Conservation (phyloP, 1,284 basidiomycete genomes). For the Sanguinoderma infundibulare region DNA sequence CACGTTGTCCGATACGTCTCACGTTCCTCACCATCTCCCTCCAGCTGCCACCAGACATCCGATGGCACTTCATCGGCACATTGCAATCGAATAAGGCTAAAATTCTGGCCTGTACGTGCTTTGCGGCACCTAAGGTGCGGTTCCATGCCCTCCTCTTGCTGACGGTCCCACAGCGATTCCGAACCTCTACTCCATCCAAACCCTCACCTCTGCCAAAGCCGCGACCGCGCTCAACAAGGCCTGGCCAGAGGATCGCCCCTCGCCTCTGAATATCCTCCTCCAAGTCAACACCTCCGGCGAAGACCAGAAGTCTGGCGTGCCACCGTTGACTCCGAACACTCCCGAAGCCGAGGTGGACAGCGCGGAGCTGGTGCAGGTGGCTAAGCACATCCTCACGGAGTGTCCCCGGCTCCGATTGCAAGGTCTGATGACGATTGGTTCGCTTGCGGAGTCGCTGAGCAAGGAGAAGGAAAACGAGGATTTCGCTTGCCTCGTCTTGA, state of each 20-base stretch:
- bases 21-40: neutral
- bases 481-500: conserved; percentile 74
- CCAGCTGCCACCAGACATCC: conserved; percentile 82
- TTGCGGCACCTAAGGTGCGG: conserved; percentile 2
- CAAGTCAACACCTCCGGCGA: conserved; percentile 97
- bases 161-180: conserved; percentile 67
- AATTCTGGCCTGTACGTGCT: conserved; percentile 71
- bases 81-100: conserved; percentile 97
- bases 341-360: conserved; percentile 22
- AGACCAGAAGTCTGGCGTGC: conserved; percentile 86
- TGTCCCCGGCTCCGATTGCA: conserved; percentile 81
- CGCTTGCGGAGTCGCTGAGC: conserved; percentile 72
- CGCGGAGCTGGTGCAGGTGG: conserved; percentile 69
- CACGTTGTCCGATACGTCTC: conserved; percentile 5
- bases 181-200: conserved; percentile 90
- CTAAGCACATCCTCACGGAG: conserved; percentile 67
- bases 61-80: conserved; percentile 97
- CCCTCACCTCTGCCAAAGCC: conserved; percentile 86
- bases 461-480: conserved; percentile 77
- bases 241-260: conserved; percentile 54
- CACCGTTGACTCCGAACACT: conserved; percentile 48
- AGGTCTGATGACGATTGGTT: conserved; percentile 97
- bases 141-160: conserved; percentile 7
- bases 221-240: conserved; percentile 86
- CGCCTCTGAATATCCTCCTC: conserved; percentile 77